Percentiles rank a stretch among this genome's conserved stretches.
Evolutionary conservation across 805 yeast genomes (phyloP).

Genomic region (Sugiyamaella valdiviana): DNA sequence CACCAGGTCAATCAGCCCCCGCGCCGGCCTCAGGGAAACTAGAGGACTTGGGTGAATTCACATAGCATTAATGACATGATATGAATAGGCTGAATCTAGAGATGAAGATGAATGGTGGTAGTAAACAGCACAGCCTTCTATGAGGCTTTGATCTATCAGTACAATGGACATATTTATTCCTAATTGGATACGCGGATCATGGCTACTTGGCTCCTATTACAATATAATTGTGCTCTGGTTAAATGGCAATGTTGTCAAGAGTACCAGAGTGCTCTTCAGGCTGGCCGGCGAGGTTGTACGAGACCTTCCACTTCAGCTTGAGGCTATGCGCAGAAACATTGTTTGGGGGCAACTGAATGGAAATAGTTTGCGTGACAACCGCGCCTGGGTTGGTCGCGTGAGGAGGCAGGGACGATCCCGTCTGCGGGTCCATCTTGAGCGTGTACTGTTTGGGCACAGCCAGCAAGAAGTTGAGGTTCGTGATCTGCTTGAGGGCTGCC

Average conservation of each 20-base stretch:
- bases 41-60: not conserved
- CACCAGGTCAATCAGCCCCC: not conserved
- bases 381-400: conserved; percentile 33
- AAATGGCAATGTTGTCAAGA: conserved; percentile 24
- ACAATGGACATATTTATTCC: conserved; percentile 8
- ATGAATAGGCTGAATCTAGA: too few species aligned
- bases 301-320: conserved; percentile 72
- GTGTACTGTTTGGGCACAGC: conserved; percentile 66
- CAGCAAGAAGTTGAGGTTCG: conserved; percentile 50
- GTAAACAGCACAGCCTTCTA: not conserved
- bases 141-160: not conserved
- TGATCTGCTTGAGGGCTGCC: conserved; percentile 34
- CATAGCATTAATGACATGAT: not conserved
- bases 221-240: too few species aligned
- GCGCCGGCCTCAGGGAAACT: conserved; percentile 2
- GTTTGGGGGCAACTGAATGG: conserved; percentile 26
- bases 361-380: conserved; percentile 50
- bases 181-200: too few species aligned
- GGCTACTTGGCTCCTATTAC: too few species aligned
- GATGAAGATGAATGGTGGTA: not conserved
- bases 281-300: conserved; percentile 45
- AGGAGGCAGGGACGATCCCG: conserved; percentile 47
- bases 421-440: conserved; percentile 56
- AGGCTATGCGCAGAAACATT: conserved; percentile 32
- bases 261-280: conserved; percentile 55